Conservation (phyloP, 768 basidiomycete genomes). For the Agaricus subrufescens region DNA sequence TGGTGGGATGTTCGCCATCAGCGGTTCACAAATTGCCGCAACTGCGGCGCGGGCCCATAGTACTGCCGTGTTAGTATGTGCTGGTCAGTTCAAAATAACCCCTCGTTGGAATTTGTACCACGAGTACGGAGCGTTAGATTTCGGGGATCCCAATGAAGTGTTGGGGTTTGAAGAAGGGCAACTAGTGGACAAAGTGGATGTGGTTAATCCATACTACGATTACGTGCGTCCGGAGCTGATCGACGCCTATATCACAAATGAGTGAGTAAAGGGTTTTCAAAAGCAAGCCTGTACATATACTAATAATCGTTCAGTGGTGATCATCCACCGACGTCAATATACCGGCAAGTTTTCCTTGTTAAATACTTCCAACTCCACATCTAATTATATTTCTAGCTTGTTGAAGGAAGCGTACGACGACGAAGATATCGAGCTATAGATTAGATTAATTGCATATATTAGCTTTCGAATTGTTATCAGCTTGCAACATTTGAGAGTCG, state of each 20-base stretch:
- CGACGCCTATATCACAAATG: conserved; percentile 93
- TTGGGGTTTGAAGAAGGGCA: conserved; percentile 76
- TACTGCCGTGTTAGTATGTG: conserved; percentile 89
- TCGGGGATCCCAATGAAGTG: conserved; percentile 57
- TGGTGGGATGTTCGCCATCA: conserved; percentile 89
- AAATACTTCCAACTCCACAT: not conserved
- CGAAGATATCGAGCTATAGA: conserved; percentile 80
- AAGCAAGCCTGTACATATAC: not conserved
- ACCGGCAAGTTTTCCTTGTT: conserved; percentile 46
- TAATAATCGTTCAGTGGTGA: conserved; percentile 64
- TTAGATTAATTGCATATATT: conserved; percentile 15
- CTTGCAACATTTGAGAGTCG: not conserved
- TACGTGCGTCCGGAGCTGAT: conserved; percentile 91
- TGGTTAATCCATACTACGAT: conserved; percentile 95
- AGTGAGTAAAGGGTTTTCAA: conserved; percentile 60
- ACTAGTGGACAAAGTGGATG: conserved; percentile 84
- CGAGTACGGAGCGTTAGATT: conserved; percentile 80
- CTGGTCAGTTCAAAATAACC: conserved; percentile 95
- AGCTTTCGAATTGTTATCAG: conserved; percentile 13
- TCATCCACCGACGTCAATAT: conserved; percentile 93
- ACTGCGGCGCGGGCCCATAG: conserved; percentile 86
- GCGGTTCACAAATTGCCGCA: conserved; percentile 81
- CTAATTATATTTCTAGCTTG: conserved; percentile 40
- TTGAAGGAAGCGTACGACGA: conserved; percentile 96
- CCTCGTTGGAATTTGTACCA: conserved; percentile 88